Percentiles rank a stretch among this genome's conserved stretches.
Conservation (phyloP, 2,329 filamentous ascomycete genomes). For the Fragosphaeria purpurea region DNA sequence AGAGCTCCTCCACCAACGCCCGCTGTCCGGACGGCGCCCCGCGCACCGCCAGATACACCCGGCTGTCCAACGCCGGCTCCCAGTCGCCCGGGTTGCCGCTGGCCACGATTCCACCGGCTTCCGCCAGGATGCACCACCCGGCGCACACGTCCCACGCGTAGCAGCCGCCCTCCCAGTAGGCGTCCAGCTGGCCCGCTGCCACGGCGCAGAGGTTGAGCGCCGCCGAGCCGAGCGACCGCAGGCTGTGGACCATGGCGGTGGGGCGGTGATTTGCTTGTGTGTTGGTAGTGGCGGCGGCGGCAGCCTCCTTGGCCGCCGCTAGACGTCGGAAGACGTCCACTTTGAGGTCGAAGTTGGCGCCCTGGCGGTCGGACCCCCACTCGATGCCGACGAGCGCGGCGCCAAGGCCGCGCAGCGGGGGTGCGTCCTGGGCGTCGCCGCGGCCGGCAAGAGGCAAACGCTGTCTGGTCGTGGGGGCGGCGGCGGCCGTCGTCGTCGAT, state of each 20-base stretch:
- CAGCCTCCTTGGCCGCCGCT: slow-evolving; percentile 32
- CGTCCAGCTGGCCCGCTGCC: slow-evolving; percentile 59
- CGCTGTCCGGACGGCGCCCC: slow-evolving; percentile 50
- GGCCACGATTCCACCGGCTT: slow-evolving; percentile 65
- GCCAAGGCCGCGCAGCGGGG: slow-evolving; percentile 50
- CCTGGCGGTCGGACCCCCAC: slow-evolving; percentile 60
- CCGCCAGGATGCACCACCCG: slow-evolving; percentile 64
- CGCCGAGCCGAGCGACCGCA: slow-evolving; percentile 62
- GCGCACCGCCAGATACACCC: slow-evolving; percentile 53
- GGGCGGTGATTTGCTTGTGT: slow-evolving; percentile 34
- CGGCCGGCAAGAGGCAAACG: slow-evolving; percentile 28
- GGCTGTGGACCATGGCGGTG: slow-evolving; percentile 66
- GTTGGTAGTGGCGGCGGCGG: slow-evolving; percentile 44
- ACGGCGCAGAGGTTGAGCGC: slow-evolving; percentile 67
- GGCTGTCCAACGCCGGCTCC: slow-evolving; percentile 48
- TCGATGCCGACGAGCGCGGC: slow-evolving; percentile 59
- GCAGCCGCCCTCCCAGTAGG: slow-evolving; percentile 76
- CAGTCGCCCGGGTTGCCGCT: slow-evolving; percentile 65
- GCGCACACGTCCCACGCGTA: slow-evolving; percentile 83
- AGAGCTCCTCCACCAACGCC: slow-evolving; percentile 55
- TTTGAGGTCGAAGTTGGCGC: slow-evolving; percentile 63
- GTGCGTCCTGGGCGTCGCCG: slow-evolving; percentile 32
- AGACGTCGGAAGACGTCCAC: slow-evolving; percentile 54
- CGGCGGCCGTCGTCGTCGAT: slow-evolving; percentile 26
- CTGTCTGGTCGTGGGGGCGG: slow-evolving; percentile 7